Evolutionary conservation across 2,329 filamentous ascomycete species (phyloP).

Genomic region (Fusarium sp.): DNA sequence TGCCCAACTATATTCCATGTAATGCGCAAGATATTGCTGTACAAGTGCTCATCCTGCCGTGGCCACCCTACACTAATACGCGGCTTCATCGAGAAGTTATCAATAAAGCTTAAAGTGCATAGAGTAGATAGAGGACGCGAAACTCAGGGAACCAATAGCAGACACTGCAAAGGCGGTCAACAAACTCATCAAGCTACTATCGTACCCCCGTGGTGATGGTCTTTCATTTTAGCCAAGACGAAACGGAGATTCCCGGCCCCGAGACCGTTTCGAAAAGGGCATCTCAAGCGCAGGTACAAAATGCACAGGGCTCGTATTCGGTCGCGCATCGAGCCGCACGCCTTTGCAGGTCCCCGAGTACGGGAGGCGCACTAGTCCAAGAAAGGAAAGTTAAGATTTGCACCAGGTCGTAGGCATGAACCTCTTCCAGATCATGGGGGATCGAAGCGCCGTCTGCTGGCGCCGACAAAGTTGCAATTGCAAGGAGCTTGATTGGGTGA

Average conservation of each 20-base stretch:
- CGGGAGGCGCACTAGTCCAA: conserved; percentile 2
- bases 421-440: neutral
- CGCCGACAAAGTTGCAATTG: conserved; percentile 10
- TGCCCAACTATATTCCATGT: neutral
- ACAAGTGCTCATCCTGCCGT: neutral
- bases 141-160: neutral
- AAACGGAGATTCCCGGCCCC: neutral
- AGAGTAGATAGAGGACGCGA: neutral
- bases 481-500: conserved; percentile 23
- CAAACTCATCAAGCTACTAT: neutral
- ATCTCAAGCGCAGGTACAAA: neutral
- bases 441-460: neutral
- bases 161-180: neutral
- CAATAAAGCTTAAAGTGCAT: neutral
- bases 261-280: neutral
- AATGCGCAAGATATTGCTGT: neutral
- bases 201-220: neutral
- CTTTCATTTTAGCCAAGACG: neutral
- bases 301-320: conserved; percentile 18
- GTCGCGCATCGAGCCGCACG: neutral
- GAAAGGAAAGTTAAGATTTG: neutral
- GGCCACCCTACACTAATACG: neutral
- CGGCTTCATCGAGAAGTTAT: neutral
- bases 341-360: conserved; percentile 6
- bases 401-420: neutral